Percentiles rank a stretch among this genome's conserved stretches.
phyloP scores from a whole-genome alignment of 2,329 filamentous ascomycete genomes.

The Neonectria ditissima region DNA sequence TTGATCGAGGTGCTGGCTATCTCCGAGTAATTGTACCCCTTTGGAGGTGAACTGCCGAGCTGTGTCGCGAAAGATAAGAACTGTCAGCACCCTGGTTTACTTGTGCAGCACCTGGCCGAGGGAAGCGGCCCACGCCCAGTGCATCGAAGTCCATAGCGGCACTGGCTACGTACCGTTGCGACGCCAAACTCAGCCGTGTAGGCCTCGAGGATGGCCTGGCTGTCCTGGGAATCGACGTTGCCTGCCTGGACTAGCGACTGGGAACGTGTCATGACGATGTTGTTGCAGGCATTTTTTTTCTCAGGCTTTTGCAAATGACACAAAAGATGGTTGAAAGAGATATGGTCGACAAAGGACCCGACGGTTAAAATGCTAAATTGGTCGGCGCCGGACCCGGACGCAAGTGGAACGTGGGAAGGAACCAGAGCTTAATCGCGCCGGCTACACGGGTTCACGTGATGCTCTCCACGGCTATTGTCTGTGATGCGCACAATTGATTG shows the following conservation, averaged over 20 bases:
- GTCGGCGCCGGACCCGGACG: neutral
- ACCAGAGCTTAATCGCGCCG: conserved; percentile 28
- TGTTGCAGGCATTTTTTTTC: conserved; percentile 33
- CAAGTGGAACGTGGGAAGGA: conserved; percentile 10
- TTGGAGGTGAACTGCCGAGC: conserved; percentile 36
- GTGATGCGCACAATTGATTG: no score
- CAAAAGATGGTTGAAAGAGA: conserved; percentile 14
- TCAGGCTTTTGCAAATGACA: neutral
- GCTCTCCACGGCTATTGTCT: neutral
- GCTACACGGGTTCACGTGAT: conserved; percentile 48
- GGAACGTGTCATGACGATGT: conserved; percentile 45
- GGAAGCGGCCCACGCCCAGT: conserved; percentile 28
- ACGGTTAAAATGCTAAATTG: conserved; percentile 36
- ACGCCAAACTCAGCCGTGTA: conserved; percentile 55
- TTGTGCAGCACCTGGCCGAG: neutral
- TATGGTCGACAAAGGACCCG: conserved; percentile 11
- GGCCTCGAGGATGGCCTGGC: conserved; percentile 55
- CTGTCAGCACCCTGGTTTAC: conserved; percentile 6
- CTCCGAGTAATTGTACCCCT: conserved; percentile 18
- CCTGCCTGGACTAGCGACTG: conserved; percentile 48
- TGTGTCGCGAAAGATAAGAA: conserved; percentile 6
- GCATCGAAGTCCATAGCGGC: conserved; percentile 21
- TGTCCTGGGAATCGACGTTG: conserved; percentile 57
- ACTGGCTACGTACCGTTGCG: conserved; percentile 53
- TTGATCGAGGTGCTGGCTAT: neutral